Evolutionary conservation across 768 basidiomycete species (phyloP).

Genomic region (Hygrocybe coccinea): DNA sequence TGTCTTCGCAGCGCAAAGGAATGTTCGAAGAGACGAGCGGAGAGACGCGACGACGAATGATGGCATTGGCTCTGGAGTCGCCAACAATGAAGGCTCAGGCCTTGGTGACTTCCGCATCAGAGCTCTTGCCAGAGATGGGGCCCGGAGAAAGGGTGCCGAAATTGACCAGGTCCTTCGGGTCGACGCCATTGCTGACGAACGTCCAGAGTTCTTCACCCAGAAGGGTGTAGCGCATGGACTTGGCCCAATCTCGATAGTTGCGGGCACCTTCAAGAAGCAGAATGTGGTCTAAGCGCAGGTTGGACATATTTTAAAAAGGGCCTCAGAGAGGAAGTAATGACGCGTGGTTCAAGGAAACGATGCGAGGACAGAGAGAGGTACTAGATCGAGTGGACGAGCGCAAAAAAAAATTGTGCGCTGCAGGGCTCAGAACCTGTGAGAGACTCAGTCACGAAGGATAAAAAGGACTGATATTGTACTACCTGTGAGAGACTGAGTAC

Average conservation of each 20-base stretch:
- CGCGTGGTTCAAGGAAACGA: too few relatives aligned
- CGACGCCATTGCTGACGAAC: neutral
- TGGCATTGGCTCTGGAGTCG: neutral
- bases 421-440: too few relatives aligned
- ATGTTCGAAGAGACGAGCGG: neutral
- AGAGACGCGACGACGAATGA: neutral
- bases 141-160: neutral
- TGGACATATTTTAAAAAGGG: neutral
- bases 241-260: neutral
- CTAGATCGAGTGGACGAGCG: too few relatives aligned
- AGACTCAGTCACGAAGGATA: too few relatives aligned
- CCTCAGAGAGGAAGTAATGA: neutral
- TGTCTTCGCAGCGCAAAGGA: neutral
- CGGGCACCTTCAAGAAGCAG: neutral
- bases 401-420: too few relatives aligned
- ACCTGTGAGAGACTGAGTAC: too few relatives aligned
- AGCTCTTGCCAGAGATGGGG: neutral
- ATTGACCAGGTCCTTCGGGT: neutral
- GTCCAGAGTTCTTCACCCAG: neutral
- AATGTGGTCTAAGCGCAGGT: neutral
- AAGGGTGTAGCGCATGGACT: neutral
- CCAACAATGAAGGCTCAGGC: neutral
- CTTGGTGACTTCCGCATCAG: neutral
- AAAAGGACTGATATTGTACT: too few relatives aligned
- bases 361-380: too few relatives aligned